phyloP scores from a whole-genome alignment of 2,329 filamentous ascomycete genomes.

The Aspergillus hortae region DNA sequence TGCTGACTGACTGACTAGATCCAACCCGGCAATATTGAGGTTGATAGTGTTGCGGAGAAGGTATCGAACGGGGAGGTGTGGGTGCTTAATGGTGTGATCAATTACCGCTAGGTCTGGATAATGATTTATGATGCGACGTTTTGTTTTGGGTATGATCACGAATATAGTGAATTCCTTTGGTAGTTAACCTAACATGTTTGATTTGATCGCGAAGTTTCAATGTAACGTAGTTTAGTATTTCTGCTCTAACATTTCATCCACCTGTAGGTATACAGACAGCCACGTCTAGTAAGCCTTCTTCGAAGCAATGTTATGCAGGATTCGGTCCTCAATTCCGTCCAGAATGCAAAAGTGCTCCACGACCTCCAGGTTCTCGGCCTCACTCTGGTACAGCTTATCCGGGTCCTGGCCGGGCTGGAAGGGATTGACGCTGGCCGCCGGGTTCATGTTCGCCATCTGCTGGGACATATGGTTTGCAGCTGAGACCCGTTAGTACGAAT shows the following conservation, averaged over 20 bases:
- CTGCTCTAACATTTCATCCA: not conserved
- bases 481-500: constrained; percentile 35
- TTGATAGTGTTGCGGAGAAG: constrained; percentile 67
- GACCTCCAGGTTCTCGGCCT: constrained; percentile 94
- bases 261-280: not conserved
- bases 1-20: constrained; percentile 20
- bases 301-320: constrained; percentile 55
- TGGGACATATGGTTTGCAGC: constrained; percentile 89
- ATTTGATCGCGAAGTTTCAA: not conserved
- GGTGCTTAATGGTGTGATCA: constrained; percentile 63
- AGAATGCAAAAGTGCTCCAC: constrained; percentile 90
- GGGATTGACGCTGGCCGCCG: constrained; percentile 63
- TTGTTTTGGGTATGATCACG: not conserved
- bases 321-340: constrained; percentile 79
- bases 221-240: not conserved
- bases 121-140: constrained; percentile 6
- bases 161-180: not conserved
- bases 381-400: constrained; percentile 87
- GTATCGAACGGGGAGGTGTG: constrained; percentile 89
- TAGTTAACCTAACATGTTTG: not conserved
- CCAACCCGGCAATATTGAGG: constrained; percentile 75
- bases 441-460: constrained; percentile 73
- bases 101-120: constrained; percentile 37
- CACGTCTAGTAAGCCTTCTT: constrained; percentile 8
- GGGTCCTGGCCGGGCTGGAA: constrained; percentile 92